Evolutionary conservation across 129 eudicot genomes (phyloP).

Genomic region (Saussurea involucrata): DNA sequence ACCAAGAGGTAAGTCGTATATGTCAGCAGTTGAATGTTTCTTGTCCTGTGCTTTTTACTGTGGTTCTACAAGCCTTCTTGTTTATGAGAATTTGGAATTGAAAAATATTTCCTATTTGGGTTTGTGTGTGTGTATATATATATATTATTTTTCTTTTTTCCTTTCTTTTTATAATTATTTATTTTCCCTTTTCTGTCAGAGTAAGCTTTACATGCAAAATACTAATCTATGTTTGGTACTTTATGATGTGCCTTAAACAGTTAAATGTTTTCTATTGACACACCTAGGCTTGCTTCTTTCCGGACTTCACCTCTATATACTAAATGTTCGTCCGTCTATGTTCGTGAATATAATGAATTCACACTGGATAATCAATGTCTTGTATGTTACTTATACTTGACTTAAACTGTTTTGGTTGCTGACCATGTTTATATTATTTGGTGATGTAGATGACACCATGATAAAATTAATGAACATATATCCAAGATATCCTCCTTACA

Average conservation of each 20-base stretch:
- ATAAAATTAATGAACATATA: background rate
- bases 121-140: background rate
- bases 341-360: background rate
- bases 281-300: background rate
- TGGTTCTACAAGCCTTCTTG: background rate
- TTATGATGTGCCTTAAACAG: constrained; percentile 4
- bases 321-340: background rate
- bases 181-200: background rate
- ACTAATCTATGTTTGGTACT: constrained; percentile 4
- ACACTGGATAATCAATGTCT: background rate
- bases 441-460: background rate
- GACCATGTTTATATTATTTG: background rate
- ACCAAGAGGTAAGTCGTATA: constrained; percentile 76
- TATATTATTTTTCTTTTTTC: constrained; percentile 6
- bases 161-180: background rate
- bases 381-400: background rate
- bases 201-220: constrained; percentile 5
- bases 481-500: background rate
- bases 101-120: background rate
- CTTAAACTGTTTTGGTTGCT: background rate
- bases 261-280: background rate
- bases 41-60: background rate
- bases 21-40: background rate
- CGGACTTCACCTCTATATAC: background rate
- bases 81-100: constrained; percentile 1